Evolutionary conservation across 2,329 filamentous ascomycete genomes (phyloP).

Genomic region (Cadophora gregata): DNA sequence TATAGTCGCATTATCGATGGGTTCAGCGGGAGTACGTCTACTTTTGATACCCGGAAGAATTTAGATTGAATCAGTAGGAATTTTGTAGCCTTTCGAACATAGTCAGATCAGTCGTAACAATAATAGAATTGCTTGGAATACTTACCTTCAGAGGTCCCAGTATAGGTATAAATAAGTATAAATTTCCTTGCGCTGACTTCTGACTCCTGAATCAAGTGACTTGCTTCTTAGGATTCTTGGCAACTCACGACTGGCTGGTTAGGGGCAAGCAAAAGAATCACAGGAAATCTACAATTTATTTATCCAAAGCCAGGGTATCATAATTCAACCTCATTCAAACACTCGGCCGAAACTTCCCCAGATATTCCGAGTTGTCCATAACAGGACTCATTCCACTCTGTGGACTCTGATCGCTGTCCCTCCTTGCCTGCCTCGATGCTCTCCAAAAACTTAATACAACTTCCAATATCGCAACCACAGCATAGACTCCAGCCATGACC

Average conservation of each 20-base stretch:
- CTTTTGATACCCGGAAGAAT: background rate
- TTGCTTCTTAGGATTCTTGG: too few relatives aligned
- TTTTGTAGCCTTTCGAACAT: background rate
- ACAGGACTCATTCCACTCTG: slow-evolving; percentile 28
- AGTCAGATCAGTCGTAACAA: background rate
- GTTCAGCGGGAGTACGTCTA: background rate
- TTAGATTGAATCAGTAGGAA: background rate
- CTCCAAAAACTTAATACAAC: slow-evolving; percentile 36
- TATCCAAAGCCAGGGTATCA: slow-evolving; percentile 6
- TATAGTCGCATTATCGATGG: background rate
- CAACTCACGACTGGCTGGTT: background rate
- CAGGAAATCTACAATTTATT: background rate
- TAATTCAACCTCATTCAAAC: slow-evolving; percentile 7
- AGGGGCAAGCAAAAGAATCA: background rate
- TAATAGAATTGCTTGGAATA: background rate
- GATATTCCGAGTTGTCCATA: slow-evolving; percentile 20
- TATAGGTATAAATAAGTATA: too few relatives aligned
- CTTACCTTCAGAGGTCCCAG: too few relatives aligned
- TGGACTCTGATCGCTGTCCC: slow-evolving; percentile 19
- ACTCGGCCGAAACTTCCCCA: slow-evolving; percentile 24
- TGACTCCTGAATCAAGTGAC: too few relatives aligned
- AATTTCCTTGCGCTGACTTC: too few relatives aligned
- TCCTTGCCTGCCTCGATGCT: slow-evolving; percentile 23
- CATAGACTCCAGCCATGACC: slow-evolving; percentile 46
- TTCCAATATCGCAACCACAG: slow-evolving; percentile 41